Conservation (phyloP, 1,284 basidiomycete species). For the Malassezia arunalokei region DNA sequence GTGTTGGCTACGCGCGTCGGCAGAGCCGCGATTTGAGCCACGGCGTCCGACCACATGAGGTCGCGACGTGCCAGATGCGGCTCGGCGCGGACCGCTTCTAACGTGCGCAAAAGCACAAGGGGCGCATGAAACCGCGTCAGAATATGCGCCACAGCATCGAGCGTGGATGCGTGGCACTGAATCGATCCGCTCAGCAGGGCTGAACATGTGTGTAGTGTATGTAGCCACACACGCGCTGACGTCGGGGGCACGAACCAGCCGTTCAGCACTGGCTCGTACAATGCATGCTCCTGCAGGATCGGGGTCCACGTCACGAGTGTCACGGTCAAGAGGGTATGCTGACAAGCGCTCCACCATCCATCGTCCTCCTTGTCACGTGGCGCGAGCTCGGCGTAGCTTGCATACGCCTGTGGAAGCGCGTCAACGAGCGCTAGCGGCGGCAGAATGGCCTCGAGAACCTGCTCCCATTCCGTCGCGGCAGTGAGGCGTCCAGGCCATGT, state of each 20-base stretch:
- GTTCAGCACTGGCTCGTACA: background rate
- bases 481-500: background rate
- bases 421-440: conserved; percentile 3
- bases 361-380: background rate
- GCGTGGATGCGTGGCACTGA: background rate
- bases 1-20: conserved; percentile 13
- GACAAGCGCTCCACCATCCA: conserved; percentile 11
- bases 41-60: background rate
- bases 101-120: background rate
- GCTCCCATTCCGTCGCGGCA: background rate
- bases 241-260: conserved; percentile 1
- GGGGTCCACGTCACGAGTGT: conserved; percentile 9
- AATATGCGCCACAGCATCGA: background rate
- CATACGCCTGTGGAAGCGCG: background rate
- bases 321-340: conserved; percentile 7
- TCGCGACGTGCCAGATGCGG: conserved; percentile 1
- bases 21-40: conserved; percentile 1
- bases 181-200: conserved; percentile 3
- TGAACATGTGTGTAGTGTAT: conserved; percentile 4
- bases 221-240: conserved; percentile 1
- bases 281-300: background rate
- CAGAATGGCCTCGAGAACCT: background rate
- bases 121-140: background rate
- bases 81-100: background rate
- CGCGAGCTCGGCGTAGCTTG: background rate